These are phyloP conservation scores for Urochloa ruziziensis DNA, from an alignment of 176 grass and related monocot genomes.

Conservation along the genomic window DNA sequence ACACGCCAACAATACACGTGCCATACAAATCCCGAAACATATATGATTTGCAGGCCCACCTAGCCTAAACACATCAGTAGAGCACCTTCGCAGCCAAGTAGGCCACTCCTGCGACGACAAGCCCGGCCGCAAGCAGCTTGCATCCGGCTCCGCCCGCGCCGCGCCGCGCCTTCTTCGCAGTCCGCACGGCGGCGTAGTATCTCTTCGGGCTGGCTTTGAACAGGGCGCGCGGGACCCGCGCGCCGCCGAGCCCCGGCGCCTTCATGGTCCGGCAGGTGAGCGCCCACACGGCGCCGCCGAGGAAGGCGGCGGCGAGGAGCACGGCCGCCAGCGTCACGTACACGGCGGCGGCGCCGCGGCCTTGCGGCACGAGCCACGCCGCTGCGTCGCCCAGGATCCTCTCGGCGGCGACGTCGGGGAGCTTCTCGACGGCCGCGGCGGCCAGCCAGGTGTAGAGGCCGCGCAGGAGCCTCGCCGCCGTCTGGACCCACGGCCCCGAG, in stretches of 20 bases:
- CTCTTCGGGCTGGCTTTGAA: conserved; percentile 21
- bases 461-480: not conserved
- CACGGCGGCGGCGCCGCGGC: not conserved
- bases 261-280: conserved; percentile 46
- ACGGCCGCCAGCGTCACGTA: not conserved
- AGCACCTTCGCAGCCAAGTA: conserved; percentile 10
- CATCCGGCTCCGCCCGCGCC: not conserved
- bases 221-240: conserved; percentile 17
- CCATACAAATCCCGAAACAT: not conserved
- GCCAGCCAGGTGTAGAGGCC: not conserved
- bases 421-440: conserved; percentile 5
- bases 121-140: not conserved
- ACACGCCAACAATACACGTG: not conserved
- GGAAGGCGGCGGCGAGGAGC: conserved; percentile 10
- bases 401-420: conserved; percentile 15
- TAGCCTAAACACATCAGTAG: not conserved
- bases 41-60: not conserved
- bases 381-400: not conserved
- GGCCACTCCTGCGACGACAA: not conserved
- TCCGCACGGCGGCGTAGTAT: conserved; percentile 27
- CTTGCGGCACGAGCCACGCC: not conserved
- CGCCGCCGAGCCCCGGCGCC: conserved; percentile 22
- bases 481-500: not conserved
- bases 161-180: not conserved
- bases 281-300: conserved; percentile 31